A percentile compares a stretch with the other conserved stretches of the same genome.
phyloP scores from a whole-genome alignment of 768 basidiomycete species.

The Suillus brevipes region DNA sequence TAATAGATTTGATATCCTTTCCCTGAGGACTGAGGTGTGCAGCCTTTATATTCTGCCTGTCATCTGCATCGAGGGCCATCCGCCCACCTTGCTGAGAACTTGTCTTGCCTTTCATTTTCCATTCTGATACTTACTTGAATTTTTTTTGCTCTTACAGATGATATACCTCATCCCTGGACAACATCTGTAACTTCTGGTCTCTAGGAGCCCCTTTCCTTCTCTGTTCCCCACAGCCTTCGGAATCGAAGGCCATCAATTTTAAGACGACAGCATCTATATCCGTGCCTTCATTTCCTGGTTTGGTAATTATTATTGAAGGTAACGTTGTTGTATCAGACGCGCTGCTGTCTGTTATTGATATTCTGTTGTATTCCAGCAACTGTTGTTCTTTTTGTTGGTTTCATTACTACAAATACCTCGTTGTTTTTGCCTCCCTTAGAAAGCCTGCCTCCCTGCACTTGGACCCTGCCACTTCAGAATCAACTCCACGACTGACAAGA shows the following conservation, averaged over 20 bases:
- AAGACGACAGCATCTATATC: neutral
- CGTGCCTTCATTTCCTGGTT: neutral
- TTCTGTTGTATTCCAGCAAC: no score
- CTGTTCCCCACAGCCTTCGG: no score
- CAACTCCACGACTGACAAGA: no score
- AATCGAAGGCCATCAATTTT: neutral
- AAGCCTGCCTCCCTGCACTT: no score
- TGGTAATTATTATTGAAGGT: neutral
- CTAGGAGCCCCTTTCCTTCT: neutral
- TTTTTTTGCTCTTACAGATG: neutral
- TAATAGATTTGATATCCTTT: neutral
- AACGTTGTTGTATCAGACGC: neutral
- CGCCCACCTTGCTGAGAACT: neutral
- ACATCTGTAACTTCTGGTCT: neutral
- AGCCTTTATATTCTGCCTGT: neutral
- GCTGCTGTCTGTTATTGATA: no score
- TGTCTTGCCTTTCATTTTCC: neutral
- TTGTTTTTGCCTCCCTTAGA: no score
- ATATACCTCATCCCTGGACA: neutral
- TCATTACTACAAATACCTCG: no score
- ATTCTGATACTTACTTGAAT: neutral
- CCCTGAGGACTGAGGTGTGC: neutral
- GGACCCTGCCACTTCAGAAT: no score
- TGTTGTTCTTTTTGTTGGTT: no score
- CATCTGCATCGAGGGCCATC: neutral